These are phyloP conservation scores for Gastrolobium villosum DNA, from an alignment of 306 rosid species.

Conservation along the genomic window DNA sequence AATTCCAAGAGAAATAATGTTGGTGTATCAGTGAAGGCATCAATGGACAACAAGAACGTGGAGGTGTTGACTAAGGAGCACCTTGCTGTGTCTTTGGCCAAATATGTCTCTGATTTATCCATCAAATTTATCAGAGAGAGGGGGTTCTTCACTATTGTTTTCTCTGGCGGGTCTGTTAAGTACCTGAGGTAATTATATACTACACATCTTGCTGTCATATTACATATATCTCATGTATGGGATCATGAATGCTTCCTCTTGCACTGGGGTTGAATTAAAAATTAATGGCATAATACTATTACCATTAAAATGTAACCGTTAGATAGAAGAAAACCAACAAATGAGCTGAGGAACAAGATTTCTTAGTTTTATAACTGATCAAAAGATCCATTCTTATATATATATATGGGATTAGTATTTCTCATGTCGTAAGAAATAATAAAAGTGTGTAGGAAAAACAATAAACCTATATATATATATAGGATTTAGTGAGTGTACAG, in stretches of 20 bases:
- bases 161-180: conserved; percentile 79
- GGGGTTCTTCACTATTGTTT: conserved; percentile 71
- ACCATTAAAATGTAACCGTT: too few species aligned
- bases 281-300: background rate
- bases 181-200: conserved; percentile 60
- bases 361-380: too few species aligned
- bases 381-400: too few species aligned
- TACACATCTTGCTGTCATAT: background rate
- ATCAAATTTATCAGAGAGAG: conserved; percentile 63
- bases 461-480: too few species aligned
- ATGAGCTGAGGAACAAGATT: too few species aligned
- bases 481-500: too few species aligned
- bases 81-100: conserved; percentile 72
- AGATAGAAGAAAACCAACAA: too few species aligned
- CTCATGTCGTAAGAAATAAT: too few species aligned
- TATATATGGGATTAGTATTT: too few species aligned
- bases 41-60: conserved; percentile 57
- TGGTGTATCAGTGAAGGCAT: conserved; percentile 51
- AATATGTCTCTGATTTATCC: conserved; percentile 75
- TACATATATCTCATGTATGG: too few species aligned
- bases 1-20: conserved; percentile 42
- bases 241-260: background rate
- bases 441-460: too few species aligned
- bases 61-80: conserved; percentile 72
- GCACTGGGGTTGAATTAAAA: background rate